phyloP scores from a whole-genome alignment of 441 rosid genomes.

The Hypseocharis bilobata region DNA sequence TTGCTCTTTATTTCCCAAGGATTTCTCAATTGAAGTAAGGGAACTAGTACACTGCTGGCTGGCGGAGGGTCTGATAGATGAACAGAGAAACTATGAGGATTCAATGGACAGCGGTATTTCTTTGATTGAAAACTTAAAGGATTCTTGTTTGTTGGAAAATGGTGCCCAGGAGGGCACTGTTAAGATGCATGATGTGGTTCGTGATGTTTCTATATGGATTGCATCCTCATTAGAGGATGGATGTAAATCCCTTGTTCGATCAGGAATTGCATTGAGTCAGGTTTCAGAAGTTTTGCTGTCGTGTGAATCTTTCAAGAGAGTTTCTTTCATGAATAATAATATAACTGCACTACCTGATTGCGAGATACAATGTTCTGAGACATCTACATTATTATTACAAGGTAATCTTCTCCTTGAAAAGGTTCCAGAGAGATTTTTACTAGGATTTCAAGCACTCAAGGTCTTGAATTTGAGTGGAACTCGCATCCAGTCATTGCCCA shows the following conservation, averaged over 20 bases:
- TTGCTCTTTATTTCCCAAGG: conserved; percentile 36
- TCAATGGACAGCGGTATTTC: conserved; percentile 24
- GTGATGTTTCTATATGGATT: conserved; percentile 36
- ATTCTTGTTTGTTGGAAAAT: conserved; percentile 30
- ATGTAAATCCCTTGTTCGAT: conserved; percentile 25
- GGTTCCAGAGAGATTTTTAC: conserved; percentile 18
- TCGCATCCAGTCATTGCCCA: conserved; percentile 20
- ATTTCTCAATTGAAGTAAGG: conserved; percentile 26
- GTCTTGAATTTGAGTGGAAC: conserved; percentile 27
- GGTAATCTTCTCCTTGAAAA: conserved; percentile 23
- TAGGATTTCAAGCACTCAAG: conserved; percentile 21
- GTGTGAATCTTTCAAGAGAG: conserved; percentile 23
- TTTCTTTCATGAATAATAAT: conserved; percentile 31
- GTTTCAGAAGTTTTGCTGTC: conserved; percentile 19
- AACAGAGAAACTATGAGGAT: conserved; percentile 16
- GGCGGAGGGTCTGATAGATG: conserved; percentile 30
- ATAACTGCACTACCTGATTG: background rate
- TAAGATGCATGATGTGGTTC: conserved; percentile 37
- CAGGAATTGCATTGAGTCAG: conserved; percentile 23
- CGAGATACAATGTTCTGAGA: conserved; percentile 13
- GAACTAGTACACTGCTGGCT: conserved; percentile 32
- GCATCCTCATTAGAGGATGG: conserved; percentile 22
- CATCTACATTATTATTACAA: conserved; percentile 25
- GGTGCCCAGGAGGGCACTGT: conserved; percentile 23
- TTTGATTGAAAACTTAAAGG: conserved; percentile 32